A percentile compares a stretch with the other conserved stretches of the same genome.
phyloP scores from a whole-genome alignment of 768 basidiomycete species.

The Hericium coralloides region DNA sequence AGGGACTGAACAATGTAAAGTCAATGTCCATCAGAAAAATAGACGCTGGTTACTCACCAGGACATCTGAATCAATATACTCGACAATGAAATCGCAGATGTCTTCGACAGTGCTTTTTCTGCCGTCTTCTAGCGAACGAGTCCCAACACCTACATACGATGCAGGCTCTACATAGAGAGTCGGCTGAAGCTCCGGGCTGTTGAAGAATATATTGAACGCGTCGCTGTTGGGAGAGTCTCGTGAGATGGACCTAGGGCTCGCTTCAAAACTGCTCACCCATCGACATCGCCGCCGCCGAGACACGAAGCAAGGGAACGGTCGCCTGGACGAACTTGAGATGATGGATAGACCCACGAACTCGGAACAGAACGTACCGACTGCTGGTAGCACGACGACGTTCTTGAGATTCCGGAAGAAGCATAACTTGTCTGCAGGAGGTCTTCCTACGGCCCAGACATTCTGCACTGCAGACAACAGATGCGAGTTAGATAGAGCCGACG shows the following conservation, averaged over 20 bases:
- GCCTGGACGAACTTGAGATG: constrained; percentile 28
- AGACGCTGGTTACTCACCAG: constrained; percentile 35
- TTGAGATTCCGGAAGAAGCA: constrained; percentile 15
- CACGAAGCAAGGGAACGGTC: constrained; percentile 56
- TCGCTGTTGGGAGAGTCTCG: constrained; percentile 35
- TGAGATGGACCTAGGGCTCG: background rate
- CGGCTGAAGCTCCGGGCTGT: constrained; percentile 46
- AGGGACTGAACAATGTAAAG: constrained; percentile 40
- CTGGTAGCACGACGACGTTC: constrained; percentile 20
- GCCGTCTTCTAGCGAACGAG: constrained; percentile 9
- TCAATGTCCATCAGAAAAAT: background rate
- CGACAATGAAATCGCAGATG: constrained; percentile 72
- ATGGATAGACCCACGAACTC: background rate
- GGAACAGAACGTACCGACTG: background rate
- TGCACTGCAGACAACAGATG: constrained; percentile 12
- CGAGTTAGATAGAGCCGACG: background rate
- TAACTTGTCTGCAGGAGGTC: constrained; percentile 15
- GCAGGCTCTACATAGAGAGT: constrained; percentile 41
- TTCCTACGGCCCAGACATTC: constrained; percentile 21
- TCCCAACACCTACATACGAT: constrained; percentile 31
- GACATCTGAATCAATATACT: constrained; percentile 79
- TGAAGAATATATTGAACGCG: constrained; percentile 47
- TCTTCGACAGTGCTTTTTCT: constrained; percentile 53
- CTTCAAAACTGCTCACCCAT: constrained; percentile 42
- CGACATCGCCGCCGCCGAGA: constrained; percentile 72